Evolutionary conservation across 345 rosid genomes (phyloP).

Genomic region (Melastoma malabathricum): DNA sequence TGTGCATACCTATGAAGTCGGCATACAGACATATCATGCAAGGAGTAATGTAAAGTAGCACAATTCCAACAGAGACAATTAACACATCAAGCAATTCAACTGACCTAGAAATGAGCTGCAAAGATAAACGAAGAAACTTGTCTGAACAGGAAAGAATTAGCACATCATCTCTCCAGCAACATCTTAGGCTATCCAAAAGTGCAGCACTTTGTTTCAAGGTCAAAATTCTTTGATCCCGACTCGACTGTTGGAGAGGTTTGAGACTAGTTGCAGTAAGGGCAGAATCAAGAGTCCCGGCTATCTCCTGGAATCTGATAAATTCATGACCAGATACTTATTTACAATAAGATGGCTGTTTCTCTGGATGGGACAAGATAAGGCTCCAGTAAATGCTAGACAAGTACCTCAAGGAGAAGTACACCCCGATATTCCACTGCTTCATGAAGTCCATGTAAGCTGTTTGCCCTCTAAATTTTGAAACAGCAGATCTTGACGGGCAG

Average conservation of each 20-base stretch:
- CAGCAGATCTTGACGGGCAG: slow-evolving; percentile 95
- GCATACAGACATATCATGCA: background rate
- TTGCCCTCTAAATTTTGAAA: slow-evolving; percentile 66
- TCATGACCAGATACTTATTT: slow-evolving; percentile 2
- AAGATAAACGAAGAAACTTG: slow-evolving; percentile 90
- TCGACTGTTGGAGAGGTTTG: slow-evolving; percentile 40
- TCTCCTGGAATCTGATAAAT: slow-evolving; percentile 82
- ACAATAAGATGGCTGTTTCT: background rate
- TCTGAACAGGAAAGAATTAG: slow-evolving; percentile 79
- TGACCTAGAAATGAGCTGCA: slow-evolving; percentile 89
- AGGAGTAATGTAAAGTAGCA: background rate
- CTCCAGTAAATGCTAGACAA: slow-evolving; percentile 4
- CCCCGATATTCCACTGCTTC: slow-evolving; percentile 97
- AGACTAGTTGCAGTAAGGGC: slow-evolving; percentile 57
- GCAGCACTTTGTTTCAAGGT: slow-evolving; percentile 62
- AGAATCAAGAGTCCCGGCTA: slow-evolving; percentile 86
- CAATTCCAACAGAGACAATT: slow-evolving; percentile 3
- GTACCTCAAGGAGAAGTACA: slow-evolving; percentile 91
- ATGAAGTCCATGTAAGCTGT: slow-evolving; percentile 60
- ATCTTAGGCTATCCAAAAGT: slow-evolving; percentile 72
- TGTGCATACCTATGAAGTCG: slow-evolving; percentile 43
- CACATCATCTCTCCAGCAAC: slow-evolving; percentile 95
- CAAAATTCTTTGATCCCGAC: slow-evolving; percentile 31
- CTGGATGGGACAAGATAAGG: background rate
- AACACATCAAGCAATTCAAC: slow-evolving; percentile 2